phyloP scores from a whole-genome alignment of 352 stramenopile species.

The Pythium coloratum region DNA sequence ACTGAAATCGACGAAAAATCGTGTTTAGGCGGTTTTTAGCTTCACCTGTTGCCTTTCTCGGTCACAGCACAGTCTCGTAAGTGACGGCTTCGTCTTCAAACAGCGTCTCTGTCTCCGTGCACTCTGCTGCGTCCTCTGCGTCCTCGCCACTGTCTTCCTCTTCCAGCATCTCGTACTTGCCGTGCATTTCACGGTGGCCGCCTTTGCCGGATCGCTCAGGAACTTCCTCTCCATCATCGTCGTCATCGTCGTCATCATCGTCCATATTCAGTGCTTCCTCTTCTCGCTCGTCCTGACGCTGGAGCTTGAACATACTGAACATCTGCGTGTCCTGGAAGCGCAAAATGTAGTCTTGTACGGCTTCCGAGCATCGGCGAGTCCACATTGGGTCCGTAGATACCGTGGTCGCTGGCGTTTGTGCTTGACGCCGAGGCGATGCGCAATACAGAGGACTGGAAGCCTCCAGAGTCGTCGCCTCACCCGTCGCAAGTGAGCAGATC shows the following conservation, averaged over 20 bases:
- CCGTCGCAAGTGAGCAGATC: conserved; percentile 54
- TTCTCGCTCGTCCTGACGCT: conserved; percentile 38
- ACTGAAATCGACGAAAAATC: background rate
- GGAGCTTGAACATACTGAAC: conserved; percentile 72
- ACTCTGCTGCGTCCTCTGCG: conserved; percentile 3
- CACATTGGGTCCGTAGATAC: conserved; percentile 11
- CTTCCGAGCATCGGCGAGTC: conserved; percentile 42
- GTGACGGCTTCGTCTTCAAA: conserved; percentile 15
- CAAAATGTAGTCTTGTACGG: conserved; percentile 57
- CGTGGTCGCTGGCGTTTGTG: background rate
- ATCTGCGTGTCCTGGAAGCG: conserved; percentile 81
- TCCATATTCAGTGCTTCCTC: conserved; percentile 12
- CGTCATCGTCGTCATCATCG: conserved; percentile 26
- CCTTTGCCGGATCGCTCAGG: background rate
- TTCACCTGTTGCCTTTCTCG: background rate
- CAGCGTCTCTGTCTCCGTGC: conserved; percentile 12
- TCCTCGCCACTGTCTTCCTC: conserved; percentile 18
- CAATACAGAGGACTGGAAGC: conserved; percentile 22
- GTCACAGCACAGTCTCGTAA: conserved; percentile 14
- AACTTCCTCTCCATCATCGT: conserved; percentile 10
- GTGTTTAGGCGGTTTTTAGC: background rate
- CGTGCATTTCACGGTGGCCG: background rate
- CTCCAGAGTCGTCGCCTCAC: conserved; percentile 29
- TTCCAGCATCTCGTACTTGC: background rate
- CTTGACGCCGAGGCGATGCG: conserved; percentile 20